Evolutionary conservation across 2,329 filamentous ascomycete species (phyloP).

Genomic region (Ophiostoma sp.): DNA sequence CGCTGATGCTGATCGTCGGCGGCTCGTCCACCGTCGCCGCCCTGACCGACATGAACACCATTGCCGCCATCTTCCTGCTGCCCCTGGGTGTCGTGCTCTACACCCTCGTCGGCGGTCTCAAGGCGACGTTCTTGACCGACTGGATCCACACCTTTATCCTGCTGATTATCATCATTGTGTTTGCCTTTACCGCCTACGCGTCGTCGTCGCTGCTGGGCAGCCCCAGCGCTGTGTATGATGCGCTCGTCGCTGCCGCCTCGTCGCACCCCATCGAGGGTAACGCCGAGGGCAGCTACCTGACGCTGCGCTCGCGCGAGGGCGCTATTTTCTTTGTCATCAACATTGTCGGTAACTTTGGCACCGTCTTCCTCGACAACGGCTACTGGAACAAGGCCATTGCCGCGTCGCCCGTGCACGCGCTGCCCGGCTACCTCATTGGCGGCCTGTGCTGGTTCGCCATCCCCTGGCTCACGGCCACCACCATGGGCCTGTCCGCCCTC

Average conservation of each 20-base stretch:
- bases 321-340: slow-evolving; percentile 91
- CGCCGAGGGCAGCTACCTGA: slow-evolving; percentile 74
- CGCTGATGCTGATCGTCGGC: slow-evolving; percentile 81
- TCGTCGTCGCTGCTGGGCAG: slow-evolving; percentile 68
- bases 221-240: slow-evolving; percentile 71
- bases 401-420: slow-evolving; percentile 74
- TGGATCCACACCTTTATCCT: slow-evolving; percentile 83
- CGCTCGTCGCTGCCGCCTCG: slow-evolving; percentile 62
- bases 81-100: slow-evolving; percentile 77
- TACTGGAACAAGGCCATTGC: slow-evolving; percentile 96
- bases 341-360: slow-evolving; percentile 64
- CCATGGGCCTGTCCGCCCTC: slow-evolving; percentile 76
- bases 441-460: slow-evolving; percentile 90
- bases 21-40: slow-evolving; percentile 69
- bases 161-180: slow-evolving; percentile 78
- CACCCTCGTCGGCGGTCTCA: slow-evolving; percentile 72
- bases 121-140: slow-evolving; percentile 80
- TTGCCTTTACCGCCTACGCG: slow-evolving; percentile 76
- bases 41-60: slow-evolving; percentile 68
- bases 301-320: slow-evolving; percentile 75
- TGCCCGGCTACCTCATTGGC: slow-evolving; percentile 83
- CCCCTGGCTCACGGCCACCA: slow-evolving; percentile 82
- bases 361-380: slow-evolving; percentile 79
- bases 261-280: slow-evolving; percentile 75
- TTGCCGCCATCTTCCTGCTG: slow-evolving; percentile 77